Evolutionary conservation across 129 eudicot genomes (phyloP), one percentile per base, ranked within the genome.

Genomic region (Mikania micrantha): DNA sequence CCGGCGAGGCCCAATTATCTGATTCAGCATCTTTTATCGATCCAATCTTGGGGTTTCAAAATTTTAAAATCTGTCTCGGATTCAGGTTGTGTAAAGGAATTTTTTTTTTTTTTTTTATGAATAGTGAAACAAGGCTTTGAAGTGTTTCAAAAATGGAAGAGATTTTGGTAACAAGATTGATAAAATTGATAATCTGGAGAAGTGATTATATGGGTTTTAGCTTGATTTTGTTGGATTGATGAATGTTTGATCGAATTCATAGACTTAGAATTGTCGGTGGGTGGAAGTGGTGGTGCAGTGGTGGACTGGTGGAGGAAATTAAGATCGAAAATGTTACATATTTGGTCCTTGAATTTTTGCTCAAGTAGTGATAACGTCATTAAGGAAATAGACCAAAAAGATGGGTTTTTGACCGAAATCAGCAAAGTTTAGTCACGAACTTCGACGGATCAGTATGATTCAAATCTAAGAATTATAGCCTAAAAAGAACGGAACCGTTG

Each of bases 1-100:
- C 58, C 88, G 81, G 64, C 85, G 96, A 5, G 83, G 71, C 20
- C 88, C 82, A 11, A 88, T 50, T 19, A 67, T 38, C 70, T 86
- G 84, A 44, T 82, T 86, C 61, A 88, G 73, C 91, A 82, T 84
- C 29, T 73, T 69, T 8, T 5, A 25, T 47, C 40, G 27, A 21
- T 42, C 36, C 32, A 4, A 28, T 28, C 32, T 28, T n/a, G n/a
- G n/a, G n/a, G n/a, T n/a, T n/a, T n/a, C n/a, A n/a, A n/a, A n/a
- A n/a, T n/a, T n/a, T n/a, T n/a, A n/a, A n/a, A n/a, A n/a, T n/a
- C n/a, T n/a, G n/a, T n/a, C n/a, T n/a, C n/a, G n/a, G n/a, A n/a
- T n/a, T n/a, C n/a, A n/a, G n/a, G n/a, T n/a, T n/a, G n/a, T n/a
- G n/a, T n/a, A n/a, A n/a, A n/a, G n/a, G n/a, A n/a, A n/a, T n/a